Evolutionary conservation across 2,329 filamentous ascomycete species (phyloP).

Genomic region (Cladosporium colombiae): DNA sequence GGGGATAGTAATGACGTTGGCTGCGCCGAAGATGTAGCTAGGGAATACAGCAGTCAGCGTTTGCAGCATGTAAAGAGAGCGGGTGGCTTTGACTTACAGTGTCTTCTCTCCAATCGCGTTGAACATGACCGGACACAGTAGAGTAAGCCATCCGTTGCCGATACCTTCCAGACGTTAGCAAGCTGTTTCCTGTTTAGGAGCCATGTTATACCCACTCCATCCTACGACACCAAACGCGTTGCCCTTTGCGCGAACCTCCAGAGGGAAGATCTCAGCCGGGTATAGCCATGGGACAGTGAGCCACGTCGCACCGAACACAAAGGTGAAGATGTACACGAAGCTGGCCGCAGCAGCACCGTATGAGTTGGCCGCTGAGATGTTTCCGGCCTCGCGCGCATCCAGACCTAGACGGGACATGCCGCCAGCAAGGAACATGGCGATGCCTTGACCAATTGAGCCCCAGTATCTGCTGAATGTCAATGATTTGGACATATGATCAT

Average conservation of each 20-base stretch:
- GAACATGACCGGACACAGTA: constrained; percentile 57
- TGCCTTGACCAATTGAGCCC: constrained; percentile 38
- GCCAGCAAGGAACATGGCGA: constrained; percentile 38
- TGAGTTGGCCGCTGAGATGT: constrained; percentile 26
- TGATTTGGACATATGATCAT: not conserved
- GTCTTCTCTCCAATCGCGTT: constrained; percentile 35
- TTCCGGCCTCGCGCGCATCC: constrained; percentile 29
- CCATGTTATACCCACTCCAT: constrained; percentile 8
- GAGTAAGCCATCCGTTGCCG: constrained; percentile 34
- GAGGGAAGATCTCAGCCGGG: constrained; percentile 50
- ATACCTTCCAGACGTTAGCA: constrained; percentile 5
- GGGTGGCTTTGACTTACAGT: not conserved
- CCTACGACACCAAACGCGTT: constrained; percentile 23
- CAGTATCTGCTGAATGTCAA: constrained; percentile 27
- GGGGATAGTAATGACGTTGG: constrained; percentile 65
- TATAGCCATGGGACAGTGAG: constrained; percentile 25
- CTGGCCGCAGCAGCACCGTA: constrained; percentile 60
- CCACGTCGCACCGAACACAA: constrained; percentile 66
- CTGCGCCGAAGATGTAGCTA: constrained; percentile 67
- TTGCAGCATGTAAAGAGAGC: not conserved
- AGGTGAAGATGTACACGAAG: constrained; percentile 71
- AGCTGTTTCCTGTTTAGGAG: not conserved
- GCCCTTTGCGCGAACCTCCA: constrained; percentile 32
- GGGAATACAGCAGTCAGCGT: not conserved
- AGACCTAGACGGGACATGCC: constrained; percentile 35